These are phyloP conservation scores for Macadamia tetraphylla DNA, from an alignment of 164 flowering plant genomes.

Conservation along the genomic window DNA sequence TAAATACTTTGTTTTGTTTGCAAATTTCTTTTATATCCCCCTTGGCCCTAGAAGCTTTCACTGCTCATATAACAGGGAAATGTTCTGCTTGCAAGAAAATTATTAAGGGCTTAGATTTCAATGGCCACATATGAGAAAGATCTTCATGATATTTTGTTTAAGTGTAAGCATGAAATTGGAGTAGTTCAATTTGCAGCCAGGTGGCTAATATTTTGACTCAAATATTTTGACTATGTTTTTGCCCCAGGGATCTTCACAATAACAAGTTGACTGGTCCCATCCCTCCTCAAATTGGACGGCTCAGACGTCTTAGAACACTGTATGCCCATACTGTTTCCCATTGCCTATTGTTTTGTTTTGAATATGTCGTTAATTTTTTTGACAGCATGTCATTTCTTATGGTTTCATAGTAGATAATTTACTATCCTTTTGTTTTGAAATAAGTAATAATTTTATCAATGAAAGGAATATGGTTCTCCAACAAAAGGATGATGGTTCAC, in stretches of 20 bases:
- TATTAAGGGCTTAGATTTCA: background rate
- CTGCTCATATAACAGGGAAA: background rate
- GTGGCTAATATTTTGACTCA: conserved; percentile 2
- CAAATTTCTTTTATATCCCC: no score
- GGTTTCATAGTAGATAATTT: no score
- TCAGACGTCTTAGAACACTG: conserved; percentile 81
- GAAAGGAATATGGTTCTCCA: no score
- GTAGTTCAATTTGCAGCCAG: background rate
- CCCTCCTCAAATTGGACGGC: conserved; percentile 91
- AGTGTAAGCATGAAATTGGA: background rate
- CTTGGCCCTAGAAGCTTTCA: no score
- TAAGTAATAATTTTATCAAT: no score
- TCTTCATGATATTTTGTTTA: background rate
- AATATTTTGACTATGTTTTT: conserved; percentile 9
- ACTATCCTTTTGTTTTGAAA: no score
- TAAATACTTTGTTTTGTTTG: no score
- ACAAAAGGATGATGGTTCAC: no score
- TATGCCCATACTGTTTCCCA: conserved; percentile 22
- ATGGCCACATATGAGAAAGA: background rate
- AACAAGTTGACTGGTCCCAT: conserved; percentile 97
- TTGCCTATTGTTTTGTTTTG: background rate
- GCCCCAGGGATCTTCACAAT: conserved; percentile 90
- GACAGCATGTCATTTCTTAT: no score
- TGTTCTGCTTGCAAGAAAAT: background rate
- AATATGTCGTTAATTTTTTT: background rate